Evolutionary conservation across 352 stramenopile species (phyloP).

Genomic region (Phytophthora pisi): DNA sequence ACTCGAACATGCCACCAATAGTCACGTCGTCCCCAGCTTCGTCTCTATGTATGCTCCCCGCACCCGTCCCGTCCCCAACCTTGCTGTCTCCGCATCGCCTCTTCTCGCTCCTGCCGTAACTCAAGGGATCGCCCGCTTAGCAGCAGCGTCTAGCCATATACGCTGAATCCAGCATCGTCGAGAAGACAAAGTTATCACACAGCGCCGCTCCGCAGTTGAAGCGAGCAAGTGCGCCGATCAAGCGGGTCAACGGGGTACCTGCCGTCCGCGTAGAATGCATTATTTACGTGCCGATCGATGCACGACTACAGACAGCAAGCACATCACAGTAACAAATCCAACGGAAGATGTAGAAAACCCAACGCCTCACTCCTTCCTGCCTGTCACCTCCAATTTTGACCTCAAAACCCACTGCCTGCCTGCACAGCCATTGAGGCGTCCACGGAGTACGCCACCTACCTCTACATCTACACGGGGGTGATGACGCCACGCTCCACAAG

Average conservation of each 20-base stretch:
- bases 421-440: neutral
- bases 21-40: slow-evolving; percentile 38
- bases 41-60: slow-evolving; percentile 38
- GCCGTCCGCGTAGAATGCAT: slow-evolving; percentile 33
- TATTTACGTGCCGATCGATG: slow-evolving; percentile 37
- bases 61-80: slow-evolving; percentile 48
- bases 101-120: slow-evolving; percentile 63
- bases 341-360: slow-evolving; percentile 47
- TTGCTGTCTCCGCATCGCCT: slow-evolving; percentile 71
- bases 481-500: slow-evolving; percentile 83
- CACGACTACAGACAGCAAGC: slow-evolving; percentile 31
- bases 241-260: slow-evolving; percentile 10
- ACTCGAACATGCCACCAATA: slow-evolving; percentile 30
- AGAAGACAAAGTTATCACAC: slow-evolving; percentile 18
- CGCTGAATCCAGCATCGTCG: neutral
- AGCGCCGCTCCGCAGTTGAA: slow-evolving; percentile 9
- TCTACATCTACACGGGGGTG: slow-evolving; percentile 55
- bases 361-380: neutral
- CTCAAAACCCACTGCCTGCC: neutral
- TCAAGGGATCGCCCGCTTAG: neutral
- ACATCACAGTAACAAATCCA: slow-evolving; percentile 38
- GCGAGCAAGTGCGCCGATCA: slow-evolving; percentile 1
- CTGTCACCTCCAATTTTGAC: neutral
- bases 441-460: neutral
- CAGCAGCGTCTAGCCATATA: slow-evolving; percentile 1